Percentiles rank a stretch among this genome's conserved stretches.
phyloP scores from a whole-genome alignment of 345 rosid genomes.

The rapeseed (Brassica napus) region DNA sequence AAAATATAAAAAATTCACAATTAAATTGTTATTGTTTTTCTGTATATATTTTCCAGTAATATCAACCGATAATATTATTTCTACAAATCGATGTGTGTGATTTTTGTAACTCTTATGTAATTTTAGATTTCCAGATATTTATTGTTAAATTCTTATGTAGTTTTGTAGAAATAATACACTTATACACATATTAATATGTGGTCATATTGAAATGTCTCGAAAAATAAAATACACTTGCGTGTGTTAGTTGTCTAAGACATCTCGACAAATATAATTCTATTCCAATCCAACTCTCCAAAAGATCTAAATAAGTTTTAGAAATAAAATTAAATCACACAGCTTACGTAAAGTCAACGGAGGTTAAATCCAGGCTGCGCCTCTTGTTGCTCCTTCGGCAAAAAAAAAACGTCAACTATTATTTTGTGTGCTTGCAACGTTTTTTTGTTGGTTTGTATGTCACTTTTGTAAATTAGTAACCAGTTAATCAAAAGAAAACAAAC shows the following conservation, averaged over 20 bases:
- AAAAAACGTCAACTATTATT: conserved; percentile 36
- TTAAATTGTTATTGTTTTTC: no score
- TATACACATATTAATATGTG: neutral
- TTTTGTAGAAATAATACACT: neutral
- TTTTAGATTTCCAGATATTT: no score
- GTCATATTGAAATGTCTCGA: neutral
- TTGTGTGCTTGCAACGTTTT: neutral
- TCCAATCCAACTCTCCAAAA: conserved; percentile 1
- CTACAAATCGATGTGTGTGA: no score
- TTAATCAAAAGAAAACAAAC: neutral
- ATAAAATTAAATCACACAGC: neutral
- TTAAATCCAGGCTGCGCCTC: conserved; percentile 32
- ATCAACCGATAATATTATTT: no score
- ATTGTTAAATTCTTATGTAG: neutral
- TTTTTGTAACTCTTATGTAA: no score
- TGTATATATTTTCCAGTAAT: neutral
- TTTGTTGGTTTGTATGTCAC: no score
- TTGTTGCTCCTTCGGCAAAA: conserved; percentile 34
- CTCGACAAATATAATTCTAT: neutral
- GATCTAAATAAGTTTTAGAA: neutral
- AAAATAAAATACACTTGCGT: neutral
- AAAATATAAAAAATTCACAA: no score
- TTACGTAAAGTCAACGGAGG: conserved; percentile 35
- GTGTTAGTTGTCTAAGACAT: neutral
- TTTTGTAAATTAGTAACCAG: conserved; percentile 1